phyloP scores from a whole-genome alignment of 192 early-diverging fungal genomes.

The Podochytrium sp. region DNA sequence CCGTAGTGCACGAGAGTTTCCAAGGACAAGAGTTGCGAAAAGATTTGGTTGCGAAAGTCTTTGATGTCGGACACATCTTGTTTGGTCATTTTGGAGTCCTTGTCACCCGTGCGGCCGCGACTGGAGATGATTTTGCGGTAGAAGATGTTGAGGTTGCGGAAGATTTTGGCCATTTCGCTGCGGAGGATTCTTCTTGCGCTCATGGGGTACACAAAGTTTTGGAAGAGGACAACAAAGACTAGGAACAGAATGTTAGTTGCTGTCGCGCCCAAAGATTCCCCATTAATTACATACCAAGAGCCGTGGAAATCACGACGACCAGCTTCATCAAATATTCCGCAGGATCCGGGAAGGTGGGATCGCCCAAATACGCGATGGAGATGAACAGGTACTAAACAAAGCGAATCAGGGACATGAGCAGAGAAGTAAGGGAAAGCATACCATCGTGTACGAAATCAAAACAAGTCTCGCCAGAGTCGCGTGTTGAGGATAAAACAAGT shows the following conservation, averaged over 20 bases:
- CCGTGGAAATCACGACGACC: neutral
- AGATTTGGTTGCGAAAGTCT: neutral
- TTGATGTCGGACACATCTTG: conserved; percentile 14
- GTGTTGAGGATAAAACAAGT: neutral
- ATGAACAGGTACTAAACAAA: neutral
- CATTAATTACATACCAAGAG: neutral
- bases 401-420: neutral
- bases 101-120: neutral
- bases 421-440: neutral
- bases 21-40: neutral
- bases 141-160: conserved; percentile 15
- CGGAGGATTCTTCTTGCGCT: conserved; percentile 22
- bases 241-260: neutral
- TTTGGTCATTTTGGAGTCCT: neutral
- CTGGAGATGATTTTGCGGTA: conserved; percentile 13
- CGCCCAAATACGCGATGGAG: conserved; percentile 7
- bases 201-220: conserved; percentile 17
- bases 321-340: conserved; percentile 14
- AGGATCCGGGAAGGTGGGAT: conserved; percentile 8
- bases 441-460: conserved; percentile 17
- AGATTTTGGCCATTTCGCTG: neutral
- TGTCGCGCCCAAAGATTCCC: neutral
- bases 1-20: conserved; percentile 3
- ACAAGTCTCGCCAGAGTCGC: conserved; percentile 17
- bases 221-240: conserved; percentile 19